A percentile compares a stretch with the other conserved stretches of the same genome.
These are phyloP conservation scores for Graphiopsis chlorocephala DNA, from an alignment of 2,329 filamentous ascomycete genomes.

Conservation along the genomic window DNA sequence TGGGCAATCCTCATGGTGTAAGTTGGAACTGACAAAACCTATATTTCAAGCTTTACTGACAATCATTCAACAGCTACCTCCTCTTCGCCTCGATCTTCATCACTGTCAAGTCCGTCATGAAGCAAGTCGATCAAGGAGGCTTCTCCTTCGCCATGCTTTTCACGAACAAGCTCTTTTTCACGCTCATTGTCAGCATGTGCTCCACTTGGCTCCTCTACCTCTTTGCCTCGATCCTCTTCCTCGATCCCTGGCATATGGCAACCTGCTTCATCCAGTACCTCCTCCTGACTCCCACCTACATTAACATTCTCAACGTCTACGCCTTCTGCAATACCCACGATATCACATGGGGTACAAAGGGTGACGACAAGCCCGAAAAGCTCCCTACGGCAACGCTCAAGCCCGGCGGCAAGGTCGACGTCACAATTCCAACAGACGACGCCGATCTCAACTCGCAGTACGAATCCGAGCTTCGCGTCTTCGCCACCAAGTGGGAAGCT, in stretches of 20 bases:
- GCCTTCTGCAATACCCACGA: slow-evolving; percentile 98
- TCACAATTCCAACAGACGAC: slow-evolving; percentile 82
- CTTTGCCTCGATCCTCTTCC: slow-evolving; percentile 85
- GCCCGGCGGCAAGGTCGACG: slow-evolving; percentile 91
- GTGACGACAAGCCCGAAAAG: slow-evolving; percentile 92
- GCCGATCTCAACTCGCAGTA: slow-evolving; percentile 94
- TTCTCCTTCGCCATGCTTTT: slow-evolving; percentile 75
- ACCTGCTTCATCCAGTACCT: slow-evolving; percentile 93
- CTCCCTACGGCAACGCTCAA: slow-evolving; percentile 86
- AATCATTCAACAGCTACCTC: slow-evolving; percentile 61
- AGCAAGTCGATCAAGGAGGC: slow-evolving; percentile 58
- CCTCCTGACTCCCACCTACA: slow-evolving; percentile 90
- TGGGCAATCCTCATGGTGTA: slow-evolving; percentile 94
- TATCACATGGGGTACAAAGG: slow-evolving; percentile 97
- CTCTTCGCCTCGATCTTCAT: slow-evolving; percentile 95
- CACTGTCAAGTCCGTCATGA: slow-evolving; percentile 79
- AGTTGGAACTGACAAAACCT: slow-evolving; percentile 36
- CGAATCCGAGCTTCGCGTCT: slow-evolving; percentile 74
- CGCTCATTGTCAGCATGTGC: slow-evolving; percentile 84
- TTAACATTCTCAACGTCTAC: slow-evolving; percentile 98
- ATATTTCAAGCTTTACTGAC: neutral
- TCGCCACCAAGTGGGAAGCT: slow-evolving; percentile 70
- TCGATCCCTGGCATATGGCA: slow-evolving; percentile 99
- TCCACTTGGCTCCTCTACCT: slow-evolving; percentile 95
- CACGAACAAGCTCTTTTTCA: slow-evolving; percentile 86